Evolutionary conservation across 495 filamentous ascomycete genomes (phyloP).

Genomic region (Podospora appendiculata): DNA sequence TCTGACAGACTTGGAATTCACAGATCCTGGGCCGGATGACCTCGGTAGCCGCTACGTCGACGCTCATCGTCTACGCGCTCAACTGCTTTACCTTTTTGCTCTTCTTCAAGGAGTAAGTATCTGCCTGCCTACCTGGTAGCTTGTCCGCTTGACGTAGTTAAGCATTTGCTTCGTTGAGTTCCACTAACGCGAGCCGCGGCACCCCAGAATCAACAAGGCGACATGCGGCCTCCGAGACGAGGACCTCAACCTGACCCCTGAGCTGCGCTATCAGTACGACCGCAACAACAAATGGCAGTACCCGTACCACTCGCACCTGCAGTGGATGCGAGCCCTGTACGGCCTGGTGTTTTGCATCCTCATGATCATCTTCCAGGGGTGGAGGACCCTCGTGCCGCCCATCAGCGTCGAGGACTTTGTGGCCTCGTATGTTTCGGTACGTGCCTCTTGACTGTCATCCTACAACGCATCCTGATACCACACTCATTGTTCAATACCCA

Average conservation of each 20-base stretch:
- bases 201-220: neutral
- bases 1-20: conserved; percentile 21
- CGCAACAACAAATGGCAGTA: conserved; percentile 13
- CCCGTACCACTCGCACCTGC: conserved; percentile 29
- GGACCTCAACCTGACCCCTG: neutral
- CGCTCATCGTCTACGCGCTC: conserved; percentile 29
- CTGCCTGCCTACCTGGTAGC: neutral
- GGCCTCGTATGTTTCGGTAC: conserved; percentile 32
- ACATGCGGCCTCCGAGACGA: neutral
- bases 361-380: conserved; percentile 33
- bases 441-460: no score
- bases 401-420: conserved; percentile 26
- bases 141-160: no score
- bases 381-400: conserved; percentile 26
- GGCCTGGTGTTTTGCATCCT: conserved; percentile 24
- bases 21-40: conserved; percentile 19
- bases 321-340: conserved; percentile 29
- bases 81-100: conserved; percentile 27
- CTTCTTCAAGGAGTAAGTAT: conserved; percentile 24
- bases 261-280: neutral
- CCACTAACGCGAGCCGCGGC: neutral
- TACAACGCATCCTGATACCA: neutral
- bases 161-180: no score
- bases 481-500: neutral
- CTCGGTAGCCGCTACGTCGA: conserved; percentile 22